Evolutionary conservation across 2,329 filamentous ascomycete genomes (phyloP).

Genomic region (Hypoxylon sp.): DNA sequence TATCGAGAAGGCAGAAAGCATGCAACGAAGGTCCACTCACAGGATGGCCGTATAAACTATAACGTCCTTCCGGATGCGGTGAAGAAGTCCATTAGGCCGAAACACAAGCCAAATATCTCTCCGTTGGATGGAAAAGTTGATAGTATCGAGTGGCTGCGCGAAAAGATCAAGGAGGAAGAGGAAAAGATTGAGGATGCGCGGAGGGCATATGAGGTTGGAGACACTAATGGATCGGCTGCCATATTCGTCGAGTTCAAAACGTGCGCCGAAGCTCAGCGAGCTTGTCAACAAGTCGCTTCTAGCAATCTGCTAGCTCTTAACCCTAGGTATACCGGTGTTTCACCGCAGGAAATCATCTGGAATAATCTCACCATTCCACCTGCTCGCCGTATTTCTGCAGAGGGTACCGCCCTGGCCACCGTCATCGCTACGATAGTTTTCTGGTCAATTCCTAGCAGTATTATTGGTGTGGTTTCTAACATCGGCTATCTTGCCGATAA

Average conservation of each 20-base stretch:
- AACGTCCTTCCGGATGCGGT: constrained; percentile 46
- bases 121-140: constrained; percentile 83
- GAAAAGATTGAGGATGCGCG: constrained; percentile 60
- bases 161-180: constrained; percentile 67
- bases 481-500: constrained; percentile 76
- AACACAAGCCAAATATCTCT: constrained; percentile 75
- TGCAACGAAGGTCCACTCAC: constrained; percentile 40
- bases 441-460: constrained; percentile 82
- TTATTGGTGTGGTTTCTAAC: constrained; percentile 89
- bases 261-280: constrained; percentile 86
- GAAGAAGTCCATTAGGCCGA: constrained; percentile 50
- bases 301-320: constrained; percentile 47
- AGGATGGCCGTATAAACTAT: constrained; percentile 33
- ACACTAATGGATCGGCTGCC: constrained; percentile 66
- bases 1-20: constrained; percentile 73
- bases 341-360: constrained; percentile 89
- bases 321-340: constrained; percentile 69
- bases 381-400: constrained; percentile 50
- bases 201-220: constrained; percentile 42
- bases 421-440: constrained; percentile 85
- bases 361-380: constrained; percentile 73
- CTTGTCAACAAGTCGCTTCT: constrained; percentile 72
- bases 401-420: constrained; percentile 74
- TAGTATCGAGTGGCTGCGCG: constrained; percentile 87
- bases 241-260: constrained; percentile 94